Evolutionary conservation across 2,329 filamentous ascomycete genomes (phyloP).

Genomic region (Talaromyces rugulosus): DNA sequence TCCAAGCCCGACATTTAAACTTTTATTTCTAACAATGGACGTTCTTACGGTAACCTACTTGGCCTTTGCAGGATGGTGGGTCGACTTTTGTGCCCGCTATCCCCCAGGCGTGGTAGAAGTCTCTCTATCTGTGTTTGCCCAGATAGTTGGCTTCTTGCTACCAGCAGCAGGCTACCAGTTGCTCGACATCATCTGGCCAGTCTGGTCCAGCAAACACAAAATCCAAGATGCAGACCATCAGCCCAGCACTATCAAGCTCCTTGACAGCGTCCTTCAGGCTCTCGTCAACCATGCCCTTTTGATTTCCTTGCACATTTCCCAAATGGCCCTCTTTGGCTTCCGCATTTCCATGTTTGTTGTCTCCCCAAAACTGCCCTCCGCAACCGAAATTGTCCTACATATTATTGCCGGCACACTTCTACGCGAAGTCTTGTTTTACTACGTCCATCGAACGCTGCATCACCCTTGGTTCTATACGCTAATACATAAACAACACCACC

Average conservation of each 20-base stretch:
- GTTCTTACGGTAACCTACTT: not conserved
- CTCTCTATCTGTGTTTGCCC: conserved; percentile 44
- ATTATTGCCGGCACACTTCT: not conserved
- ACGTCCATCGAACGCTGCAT: conserved; percentile 12
- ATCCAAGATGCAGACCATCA: conserved; percentile 17
- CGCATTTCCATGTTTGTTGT: not conserved
- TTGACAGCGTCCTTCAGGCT: conserved; percentile 13
- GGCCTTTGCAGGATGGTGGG: not conserved
- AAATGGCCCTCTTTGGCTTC: not conserved
- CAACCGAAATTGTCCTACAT: not conserved
- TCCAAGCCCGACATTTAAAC: not conserved
- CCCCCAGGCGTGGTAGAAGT: conserved; percentile 16
- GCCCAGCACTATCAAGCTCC: conserved; percentile 12
- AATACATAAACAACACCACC: not conserved
- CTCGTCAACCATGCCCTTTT: conserved; percentile 11
- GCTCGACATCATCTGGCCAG: conserved; percentile 14
- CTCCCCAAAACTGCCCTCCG: not conserved
- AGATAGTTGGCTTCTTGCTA: conserved; percentile 27
- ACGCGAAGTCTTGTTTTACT: conserved; percentile 15
- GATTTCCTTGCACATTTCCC: conserved; percentile 14
- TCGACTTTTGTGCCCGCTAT: conserved; percentile 1
- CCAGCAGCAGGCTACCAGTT: conserved; percentile 14
- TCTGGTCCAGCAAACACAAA: conserved; percentile 18
- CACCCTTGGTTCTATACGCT: not conserved
- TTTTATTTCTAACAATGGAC: not conserved